Percentiles rank a stretch among this genome's conserved stretches.
Evolutionary conservation across 345 rosid genomes (phyloP).

Genomic region (Corchorus olitorius): DNA sequence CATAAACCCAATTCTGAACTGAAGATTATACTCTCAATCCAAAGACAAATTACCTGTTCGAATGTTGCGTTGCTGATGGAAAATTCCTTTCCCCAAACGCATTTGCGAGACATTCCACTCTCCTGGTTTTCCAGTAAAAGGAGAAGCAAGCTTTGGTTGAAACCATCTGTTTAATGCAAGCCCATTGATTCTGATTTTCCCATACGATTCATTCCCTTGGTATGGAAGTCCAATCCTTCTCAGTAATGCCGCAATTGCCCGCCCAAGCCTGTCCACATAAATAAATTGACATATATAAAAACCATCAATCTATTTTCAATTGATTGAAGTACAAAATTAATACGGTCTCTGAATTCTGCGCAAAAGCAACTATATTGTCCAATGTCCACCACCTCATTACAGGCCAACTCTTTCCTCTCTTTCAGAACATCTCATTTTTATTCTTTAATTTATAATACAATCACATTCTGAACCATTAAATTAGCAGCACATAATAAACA

Average conservation of each 20-base stretch:
- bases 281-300: background rate
- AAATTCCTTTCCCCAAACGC: slow-evolving; percentile 63
- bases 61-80: slow-evolving; percentile 74
- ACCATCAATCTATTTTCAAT: background rate
- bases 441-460: background rate
- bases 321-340: background rate
- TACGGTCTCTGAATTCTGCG: background rate
- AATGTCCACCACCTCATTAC: background rate
- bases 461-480: background rate
- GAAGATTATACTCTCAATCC: slow-evolving; percentile 35
- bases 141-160: slow-evolving; percentile 72
- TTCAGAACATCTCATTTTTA: background rate
- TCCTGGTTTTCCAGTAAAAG: slow-evolving; percentile 64
- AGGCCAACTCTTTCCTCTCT: background rate
- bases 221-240: slow-evolving; percentile 72
- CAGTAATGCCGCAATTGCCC: slow-evolving; percentile 61
- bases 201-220: slow-evolving; percentile 75
- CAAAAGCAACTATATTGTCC: background rate
- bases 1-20: background rate
- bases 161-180: slow-evolving; percentile 79
- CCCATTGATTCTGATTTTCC: slow-evolving; percentile 72
- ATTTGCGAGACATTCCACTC: slow-evolving; percentile 50
- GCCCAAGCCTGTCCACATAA: slow-evolving; percentile 59
- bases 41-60: slow-evolving; percentile 67
- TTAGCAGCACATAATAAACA: background rate